These are phyloP conservation scores for Hamigera avellanea DNA, from an alignment of 495 filamentous ascomycete genomes.

Conservation along the genomic window DNA sequence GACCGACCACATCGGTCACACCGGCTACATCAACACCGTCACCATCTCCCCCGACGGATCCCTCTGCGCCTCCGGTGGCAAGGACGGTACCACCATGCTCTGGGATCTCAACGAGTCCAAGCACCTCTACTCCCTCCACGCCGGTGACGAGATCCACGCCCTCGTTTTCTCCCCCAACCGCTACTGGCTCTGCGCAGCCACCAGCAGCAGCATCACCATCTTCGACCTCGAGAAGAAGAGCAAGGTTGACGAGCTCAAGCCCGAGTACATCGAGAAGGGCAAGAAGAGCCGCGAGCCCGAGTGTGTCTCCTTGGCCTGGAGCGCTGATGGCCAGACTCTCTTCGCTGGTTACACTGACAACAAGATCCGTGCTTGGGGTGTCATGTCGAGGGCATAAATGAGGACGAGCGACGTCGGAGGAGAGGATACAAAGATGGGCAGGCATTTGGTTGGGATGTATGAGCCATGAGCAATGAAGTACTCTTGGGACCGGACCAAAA, in stretches of 20 bases:
- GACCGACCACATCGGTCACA: conserved; percentile 99
- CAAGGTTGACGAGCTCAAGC: conserved; percentile 99
- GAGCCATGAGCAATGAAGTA: conserved; percentile 39
- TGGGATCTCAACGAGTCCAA: conserved; percentile 99
- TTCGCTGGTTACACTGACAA: conserved; percentile 99
- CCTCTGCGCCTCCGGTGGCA: conserved; percentile 97
- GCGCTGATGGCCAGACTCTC: conserved; percentile 94
- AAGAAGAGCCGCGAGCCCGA: conserved; percentile 99
- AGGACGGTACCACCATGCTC: conserved; percentile 99
- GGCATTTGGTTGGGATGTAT: conserved; percentile 36
- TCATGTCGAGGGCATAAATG: conserved; percentile 60
- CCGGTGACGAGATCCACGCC: conserved; percentile 99
- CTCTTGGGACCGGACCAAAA: not conserved
- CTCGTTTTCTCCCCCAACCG: conserved; percentile 99
- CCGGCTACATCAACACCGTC: conserved; percentile 99
- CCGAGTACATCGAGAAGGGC: conserved; percentile 88
- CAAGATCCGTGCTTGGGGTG: conserved; percentile 98
- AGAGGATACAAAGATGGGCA: conserved; percentile 9
- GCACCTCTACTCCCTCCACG: conserved; percentile 99
- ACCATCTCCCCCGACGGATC: conserved; percentile 99
- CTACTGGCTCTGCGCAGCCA: conserved; percentile 99
- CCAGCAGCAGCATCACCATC: conserved; percentile 95
- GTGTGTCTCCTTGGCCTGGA: conserved; percentile 95
- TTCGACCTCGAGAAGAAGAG: conserved; percentile 99
- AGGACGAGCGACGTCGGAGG: conserved; percentile 12